A percentile compares a stretch with the other conserved stretches of the same genome.
phyloP scores from a whole-genome alignment of 345 rosid species.

The Eutrema japonicum region DNA sequence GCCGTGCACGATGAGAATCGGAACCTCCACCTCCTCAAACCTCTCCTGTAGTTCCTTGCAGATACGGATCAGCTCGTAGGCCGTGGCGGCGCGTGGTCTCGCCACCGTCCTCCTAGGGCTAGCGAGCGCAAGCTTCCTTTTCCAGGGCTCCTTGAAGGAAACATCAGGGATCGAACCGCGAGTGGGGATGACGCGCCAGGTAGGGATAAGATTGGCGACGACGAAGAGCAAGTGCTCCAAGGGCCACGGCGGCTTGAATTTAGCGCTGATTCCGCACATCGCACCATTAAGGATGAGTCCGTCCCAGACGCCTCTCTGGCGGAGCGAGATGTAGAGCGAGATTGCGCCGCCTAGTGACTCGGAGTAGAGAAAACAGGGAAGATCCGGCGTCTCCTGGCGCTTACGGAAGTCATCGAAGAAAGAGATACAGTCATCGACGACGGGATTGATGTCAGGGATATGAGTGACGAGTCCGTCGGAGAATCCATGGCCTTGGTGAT shows the following conservation, averaged over 20 bases:
- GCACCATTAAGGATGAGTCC: conserved; percentile 89
- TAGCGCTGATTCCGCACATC: conserved; percentile 94
- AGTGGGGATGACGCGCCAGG: conserved; percentile 89
- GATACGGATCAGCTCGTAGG: conserved; percentile 70
- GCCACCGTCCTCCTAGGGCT: conserved; percentile 67
- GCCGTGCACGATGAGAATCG: conserved; percentile 81
- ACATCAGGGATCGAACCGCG: conserved; percentile 72
- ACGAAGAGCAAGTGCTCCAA: conserved; percentile 72
- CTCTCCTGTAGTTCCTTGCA: conserved; percentile 75
- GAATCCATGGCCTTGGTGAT: conserved; percentile 98
- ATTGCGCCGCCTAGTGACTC: conserved; percentile 97
- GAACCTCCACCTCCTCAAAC: conserved; percentile 83
- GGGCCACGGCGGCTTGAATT: conserved; percentile 97
- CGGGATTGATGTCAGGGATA: conserved; percentile 78
- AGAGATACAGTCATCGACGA: conserved; percentile 79
- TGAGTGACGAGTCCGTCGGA: conserved; percentile 80
- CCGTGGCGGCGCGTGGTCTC: conserved; percentile 91
- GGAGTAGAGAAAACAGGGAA: conserved; percentile 81
- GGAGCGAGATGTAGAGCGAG: conserved; percentile 73
- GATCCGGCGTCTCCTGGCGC: conserved; percentile 46
- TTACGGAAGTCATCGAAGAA: conserved; percentile 72
- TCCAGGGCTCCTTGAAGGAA: conserved; percentile 86
- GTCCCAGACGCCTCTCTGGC: conserved; percentile 72
- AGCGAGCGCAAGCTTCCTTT: conserved; percentile 71
- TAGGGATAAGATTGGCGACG: conserved; percentile 74